Conservation (phyloP, 768 basidiomycete species). For the Clavulina sp. region DNA sequence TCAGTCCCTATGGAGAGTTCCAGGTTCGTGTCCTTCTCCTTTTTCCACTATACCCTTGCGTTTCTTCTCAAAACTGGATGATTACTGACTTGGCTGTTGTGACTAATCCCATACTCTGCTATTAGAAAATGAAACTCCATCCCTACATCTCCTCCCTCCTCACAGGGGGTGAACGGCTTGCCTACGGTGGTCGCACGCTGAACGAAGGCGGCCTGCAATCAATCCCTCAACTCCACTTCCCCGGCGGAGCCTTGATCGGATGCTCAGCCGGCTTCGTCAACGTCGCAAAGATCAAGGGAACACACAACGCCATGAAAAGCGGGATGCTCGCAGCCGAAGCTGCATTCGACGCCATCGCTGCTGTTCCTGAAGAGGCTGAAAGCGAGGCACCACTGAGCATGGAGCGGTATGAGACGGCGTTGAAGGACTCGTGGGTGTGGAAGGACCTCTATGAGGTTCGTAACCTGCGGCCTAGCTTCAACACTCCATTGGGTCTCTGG, state of each 20-base stretch:
- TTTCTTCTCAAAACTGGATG: slow-evolving; percentile 11
- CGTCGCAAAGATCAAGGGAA: slow-evolving; percentile 94
- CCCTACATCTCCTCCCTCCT: slow-evolving; percentile 77
- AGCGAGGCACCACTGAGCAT: slow-evolving; percentile 34
- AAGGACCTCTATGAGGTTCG: slow-evolving; percentile 76
- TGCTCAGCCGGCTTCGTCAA: slow-evolving; percentile 95
- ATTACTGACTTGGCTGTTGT: too few relatives aligned
- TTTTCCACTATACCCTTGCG: slow-evolving; percentile 8
- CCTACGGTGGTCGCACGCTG: slow-evolving; percentile 77
- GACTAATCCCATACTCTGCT: not conserved
- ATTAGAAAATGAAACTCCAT: slow-evolving; percentile 85
- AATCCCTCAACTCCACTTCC: slow-evolving; percentile 73
- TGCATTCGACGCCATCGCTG: slow-evolving; percentile 44
- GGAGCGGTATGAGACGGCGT: slow-evolving; percentile 48
- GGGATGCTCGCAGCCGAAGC: slow-evolving; percentile 94
- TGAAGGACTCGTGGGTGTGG: slow-evolving; percentile 71
- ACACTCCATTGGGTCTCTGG: slow-evolving; percentile 56
- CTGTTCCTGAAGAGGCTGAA: slow-evolving; percentile 15
- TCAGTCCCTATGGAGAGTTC: slow-evolving; percentile 82
- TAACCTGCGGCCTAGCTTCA: slow-evolving; percentile 83
- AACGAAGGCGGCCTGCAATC: slow-evolving; percentile 93
- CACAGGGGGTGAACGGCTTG: slow-evolving; percentile 57
- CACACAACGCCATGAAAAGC: slow-evolving; percentile 97
- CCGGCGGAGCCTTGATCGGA: slow-evolving; percentile 86
- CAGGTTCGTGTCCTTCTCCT: slow-evolving; percentile 37